Conservation (phyloP, 179 eudicot species). For the Gypsophila paniculata region DNA sequence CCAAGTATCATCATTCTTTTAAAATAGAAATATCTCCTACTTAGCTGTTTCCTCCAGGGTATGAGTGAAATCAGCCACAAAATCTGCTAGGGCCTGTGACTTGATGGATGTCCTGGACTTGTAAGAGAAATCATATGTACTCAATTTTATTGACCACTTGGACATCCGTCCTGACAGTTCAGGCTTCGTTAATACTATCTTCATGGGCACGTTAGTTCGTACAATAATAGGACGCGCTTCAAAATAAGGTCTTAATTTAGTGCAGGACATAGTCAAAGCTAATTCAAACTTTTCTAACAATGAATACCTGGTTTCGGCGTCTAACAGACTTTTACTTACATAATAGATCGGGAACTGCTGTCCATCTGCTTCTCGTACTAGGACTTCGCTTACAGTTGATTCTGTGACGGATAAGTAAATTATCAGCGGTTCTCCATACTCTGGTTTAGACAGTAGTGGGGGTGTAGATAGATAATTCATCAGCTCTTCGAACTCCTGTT, state of each 20-base stretch:
- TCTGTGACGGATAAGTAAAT: neutral
- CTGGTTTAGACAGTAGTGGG: neutral
- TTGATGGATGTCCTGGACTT: neutral
- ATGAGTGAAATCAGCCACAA: neutral
- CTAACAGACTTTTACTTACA: too few species aligned
- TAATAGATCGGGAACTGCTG: too few species aligned
- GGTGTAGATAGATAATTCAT: too few species aligned
- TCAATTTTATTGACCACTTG: too few species aligned
- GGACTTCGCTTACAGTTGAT: neutral
- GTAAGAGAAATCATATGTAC: neutral
- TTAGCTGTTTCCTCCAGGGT: neutral
- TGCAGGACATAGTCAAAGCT: too few species aligned
- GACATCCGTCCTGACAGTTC: neutral
- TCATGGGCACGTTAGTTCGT: neutral
- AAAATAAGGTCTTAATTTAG: neutral
- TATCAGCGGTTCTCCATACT: neutral
- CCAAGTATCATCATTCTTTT: neutral
- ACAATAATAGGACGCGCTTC: neutral
- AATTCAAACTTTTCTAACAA: too few species aligned
- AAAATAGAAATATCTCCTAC: neutral
- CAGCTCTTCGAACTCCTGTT: too few species aligned
- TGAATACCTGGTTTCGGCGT: too few species aligned
- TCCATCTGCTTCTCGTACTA: neutral
- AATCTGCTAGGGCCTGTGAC: neutral
- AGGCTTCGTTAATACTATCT: neutral